Evolutionary conservation across 2,329 filamentous ascomycete genomes (phyloP).

Genomic region (Claviceps fusiformis): DNA sequence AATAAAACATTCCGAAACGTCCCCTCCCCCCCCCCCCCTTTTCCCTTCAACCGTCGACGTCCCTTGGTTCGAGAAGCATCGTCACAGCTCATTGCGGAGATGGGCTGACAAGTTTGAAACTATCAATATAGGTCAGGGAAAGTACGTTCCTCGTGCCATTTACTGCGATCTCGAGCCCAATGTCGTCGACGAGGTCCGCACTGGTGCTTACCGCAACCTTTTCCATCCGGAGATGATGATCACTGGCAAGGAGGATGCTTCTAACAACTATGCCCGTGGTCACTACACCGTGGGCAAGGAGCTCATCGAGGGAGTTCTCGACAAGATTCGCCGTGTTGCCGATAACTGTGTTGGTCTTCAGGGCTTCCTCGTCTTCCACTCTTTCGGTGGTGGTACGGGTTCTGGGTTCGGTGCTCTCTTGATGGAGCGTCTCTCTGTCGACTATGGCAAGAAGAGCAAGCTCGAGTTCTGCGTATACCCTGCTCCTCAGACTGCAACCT

Average conservation of each 20-base stretch:
- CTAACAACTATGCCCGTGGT: conserved; percentile 99
- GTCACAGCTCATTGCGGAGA: not conserved
- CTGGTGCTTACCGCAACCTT: conserved; percentile 85
- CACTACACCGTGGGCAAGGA: conserved; percentile 99
- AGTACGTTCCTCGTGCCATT: conserved; percentile 97
- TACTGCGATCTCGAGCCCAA: conserved; percentile 99
- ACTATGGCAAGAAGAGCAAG: conserved; percentile 99
- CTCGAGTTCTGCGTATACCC: conserved; percentile 99
- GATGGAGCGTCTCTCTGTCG: conserved; percentile 96
- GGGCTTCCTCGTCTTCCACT: conserved; percentile 99
- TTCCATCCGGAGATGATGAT: conserved; percentile 99
- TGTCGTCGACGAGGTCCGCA: conserved; percentile 98
- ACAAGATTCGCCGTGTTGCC: conserved; percentile 94
- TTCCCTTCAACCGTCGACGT: not conserved
- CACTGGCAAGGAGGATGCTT: conserved; percentile 98
- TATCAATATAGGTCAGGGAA: conserved; percentile 65
- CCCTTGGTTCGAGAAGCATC: not conserved
- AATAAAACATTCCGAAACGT: not conserved
- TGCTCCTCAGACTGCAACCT: conserved; percentile 90
- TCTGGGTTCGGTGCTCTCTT: conserved; percentile 96
- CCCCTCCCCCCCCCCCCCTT: not conserved
- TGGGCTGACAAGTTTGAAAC: not conserved
- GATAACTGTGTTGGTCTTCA: conserved; percentile 97
- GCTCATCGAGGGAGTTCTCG: conserved; percentile 92
- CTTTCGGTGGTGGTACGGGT: conserved; percentile 96